These are phyloP conservation scores for Helminthosporium solani DNA, from an alignment of 2,329 filamentous ascomycete species.

Conservation along the genomic window DNA sequence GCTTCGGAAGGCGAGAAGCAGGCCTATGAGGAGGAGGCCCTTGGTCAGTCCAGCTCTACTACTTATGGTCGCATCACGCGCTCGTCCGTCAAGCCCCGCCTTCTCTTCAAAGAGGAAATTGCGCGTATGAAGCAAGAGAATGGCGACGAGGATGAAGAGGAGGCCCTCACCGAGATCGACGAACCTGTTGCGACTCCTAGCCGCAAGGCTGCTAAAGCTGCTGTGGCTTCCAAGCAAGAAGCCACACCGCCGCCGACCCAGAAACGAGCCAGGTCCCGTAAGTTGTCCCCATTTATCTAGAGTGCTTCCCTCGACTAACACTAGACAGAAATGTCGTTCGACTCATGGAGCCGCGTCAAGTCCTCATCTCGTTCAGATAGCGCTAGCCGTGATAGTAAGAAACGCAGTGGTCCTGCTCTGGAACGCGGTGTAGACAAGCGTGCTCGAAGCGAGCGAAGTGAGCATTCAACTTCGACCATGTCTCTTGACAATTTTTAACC, in stretches of 20 bases:
- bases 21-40: conserved; percentile 43
- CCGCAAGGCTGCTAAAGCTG: conserved; percentile 44
- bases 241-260: conserved; percentile 56
- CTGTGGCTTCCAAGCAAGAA: conserved; percentile 48
- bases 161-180: conserved; percentile 57
- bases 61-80: conserved; percentile 59
- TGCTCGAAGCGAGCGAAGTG: conserved; percentile 23
- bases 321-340: conserved; percentile 51
- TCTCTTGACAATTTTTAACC: conserved; percentile 30
- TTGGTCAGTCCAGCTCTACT: conserved; percentile 41
- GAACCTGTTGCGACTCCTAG: conserved; percentile 32
- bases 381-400: conserved; percentile 40
- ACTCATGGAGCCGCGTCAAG: conserved; percentile 69
- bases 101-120: conserved; percentile 64
- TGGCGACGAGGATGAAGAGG: conserved; percentile 52
- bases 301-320: neutral
- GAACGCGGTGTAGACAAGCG: conserved; percentile 34
- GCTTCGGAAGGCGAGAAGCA: conserved; percentile 34
- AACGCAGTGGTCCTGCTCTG: conserved; percentile 36
- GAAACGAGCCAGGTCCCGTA: conserved; percentile 62
- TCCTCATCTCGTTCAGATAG: conserved; percentile 36
- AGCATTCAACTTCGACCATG: conserved; percentile 27
- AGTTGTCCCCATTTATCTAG: conserved; percentile 26
- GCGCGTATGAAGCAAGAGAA: conserved; percentile 46
- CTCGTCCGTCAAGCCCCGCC: conserved; percentile 69